Conservation (phyloP, 345 rosid genomes). For the Salix udensis region DNA sequence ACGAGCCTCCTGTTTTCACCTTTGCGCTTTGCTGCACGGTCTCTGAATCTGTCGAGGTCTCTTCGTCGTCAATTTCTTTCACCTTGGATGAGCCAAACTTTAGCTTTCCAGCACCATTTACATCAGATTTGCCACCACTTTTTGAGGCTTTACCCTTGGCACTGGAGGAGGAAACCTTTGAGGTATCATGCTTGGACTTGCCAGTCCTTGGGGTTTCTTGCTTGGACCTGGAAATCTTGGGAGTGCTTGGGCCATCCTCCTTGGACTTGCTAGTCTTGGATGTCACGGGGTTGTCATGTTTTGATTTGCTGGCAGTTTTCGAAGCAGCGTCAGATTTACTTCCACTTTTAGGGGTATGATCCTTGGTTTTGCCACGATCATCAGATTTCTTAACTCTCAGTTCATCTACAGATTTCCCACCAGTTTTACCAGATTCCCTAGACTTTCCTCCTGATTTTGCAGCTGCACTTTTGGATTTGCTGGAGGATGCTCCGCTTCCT, state of each 20-base stretch:
- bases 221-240: constrained; percentile 22
- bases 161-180: constrained; percentile 31
- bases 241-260: constrained; percentile 19
- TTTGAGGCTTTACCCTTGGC: constrained; percentile 39
- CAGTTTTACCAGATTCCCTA: constrained; percentile 34
- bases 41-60: constrained; percentile 45
- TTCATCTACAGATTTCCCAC: constrained; percentile 43
- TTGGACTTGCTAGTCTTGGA: constrained; percentile 36
- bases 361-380: constrained; percentile 42
- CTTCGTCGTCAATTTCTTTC: constrained; percentile 43
- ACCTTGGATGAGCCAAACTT: constrained; percentile 50
- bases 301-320: constrained; percentile 40
- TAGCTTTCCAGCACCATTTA: constrained; percentile 39
- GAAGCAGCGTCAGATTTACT: constrained; percentile 34
- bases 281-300: constrained; percentile 27
- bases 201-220: constrained; percentile 32
- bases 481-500: constrained; percentile 56
- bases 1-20: constrained; percentile 37
- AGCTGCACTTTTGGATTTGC: constrained; percentile 43
- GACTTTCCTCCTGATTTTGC: constrained; percentile 32
- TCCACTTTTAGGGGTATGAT: constrained; percentile 36
- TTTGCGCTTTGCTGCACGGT: constrained; percentile 36
- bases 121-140: constrained; percentile 38
- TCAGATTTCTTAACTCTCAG: constrained; percentile 39
- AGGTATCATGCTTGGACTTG: constrained; percentile 46